Base-by-base conservation (phyloP, 768 basidiomycete genomes). In the Phlebiopsis gigantea region DNA sequence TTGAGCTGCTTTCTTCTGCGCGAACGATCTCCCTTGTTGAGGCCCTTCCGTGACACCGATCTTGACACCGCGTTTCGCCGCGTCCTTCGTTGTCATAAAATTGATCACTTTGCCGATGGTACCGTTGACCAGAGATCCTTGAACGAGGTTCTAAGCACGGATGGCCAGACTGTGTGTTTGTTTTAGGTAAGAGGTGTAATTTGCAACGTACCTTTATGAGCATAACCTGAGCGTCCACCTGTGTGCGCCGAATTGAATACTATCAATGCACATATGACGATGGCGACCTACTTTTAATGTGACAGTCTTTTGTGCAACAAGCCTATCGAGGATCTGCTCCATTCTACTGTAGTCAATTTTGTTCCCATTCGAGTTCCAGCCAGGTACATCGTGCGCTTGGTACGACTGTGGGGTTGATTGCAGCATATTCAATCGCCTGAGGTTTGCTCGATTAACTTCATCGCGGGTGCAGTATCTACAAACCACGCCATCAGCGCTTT, bases 171-270 rank as follows among this genome's bases (percentile, higher is more conserved):
- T n/a, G n/a, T n/a, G n/a, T n/a, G n/a, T n/a, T n/a, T n/a, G n/a
- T n/a, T n/a, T n/a, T n/a, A n/a, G n/a, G n/a, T n/a, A n/a, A 31
- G 48, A 30, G n/a, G 31, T 22, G 17, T 55, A 8, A 39, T 46
- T 17, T 47, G 28, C 14, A 46, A 52, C 19, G 24, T 57, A 83
- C 87, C 76, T 88, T 88, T 61, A 88, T 77, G 2, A 89, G 67
- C 90, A 92, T 92, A 4, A 96, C 93, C 67, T 96, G 93, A 2
- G 91, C 89, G 12, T 86, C 87, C 51, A 86, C 74, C 81, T 91
- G 55, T 9, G 12, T 19, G 25, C 4, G 43, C 14, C 15, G 12
- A 42, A 57, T 53, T 43, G 26, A 43, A 42, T 46, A n/a, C 30
- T 9, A 19, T 17, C 3, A 17, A 19, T 17, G n/a, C n/a, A 46